Base-by-base conservation (phyloP, 768 basidiomycete species). In the Suillus spraguei region DNA sequence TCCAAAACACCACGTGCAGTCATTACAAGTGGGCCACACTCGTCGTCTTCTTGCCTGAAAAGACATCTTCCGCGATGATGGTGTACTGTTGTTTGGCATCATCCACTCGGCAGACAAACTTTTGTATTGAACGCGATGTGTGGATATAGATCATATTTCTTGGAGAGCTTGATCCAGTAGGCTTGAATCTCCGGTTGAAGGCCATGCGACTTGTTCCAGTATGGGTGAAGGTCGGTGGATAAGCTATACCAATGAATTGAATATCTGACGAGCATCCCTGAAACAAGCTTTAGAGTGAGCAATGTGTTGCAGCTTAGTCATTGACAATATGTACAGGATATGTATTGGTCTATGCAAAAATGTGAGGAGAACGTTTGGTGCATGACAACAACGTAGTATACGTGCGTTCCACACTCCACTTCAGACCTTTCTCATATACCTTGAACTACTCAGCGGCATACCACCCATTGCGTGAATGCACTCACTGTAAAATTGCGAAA, bases 401-500 rank as follows among this genome's bases (percentile, higher is more conserved):
- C 28, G 28, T 61, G 84, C 83, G 63, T 81, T 75, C 83, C 84
- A 85, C 38, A 82, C 82, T 46, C 84, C 83, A 85, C 75, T 39
- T 79, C 78, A 4, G 59, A 54, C 70, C 78, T 61, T 81, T 80
- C 66, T 85, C 84, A 41, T 78, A 82, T n/a, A 85, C 80, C 84
- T 59, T 20, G 28, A 6, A 20, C 16, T 22, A 42, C n/a, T 49
- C 44, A 10, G 38, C 10, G 33, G n/a, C 32, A 44, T n/a, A 8
- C 38, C 35, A 20, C 13, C 16, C 60, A 22, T 22, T 13, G 32
- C 2, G 33, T 58, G 10, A 20, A 41, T 13, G 4, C 52, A 61
- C 77, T 44, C 65, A 80, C 84, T 17, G 71, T 78, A 60, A 83
- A 83, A 60, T 81, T 79, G 5, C 72, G 60, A 60, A 76, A 80